A percentile compares a stretch with the other conserved stretches of the same genome.
phyloP scores from a whole-genome alignment of 1,284 basidiomycete genomes.

The Moniliella sp. region DNA sequence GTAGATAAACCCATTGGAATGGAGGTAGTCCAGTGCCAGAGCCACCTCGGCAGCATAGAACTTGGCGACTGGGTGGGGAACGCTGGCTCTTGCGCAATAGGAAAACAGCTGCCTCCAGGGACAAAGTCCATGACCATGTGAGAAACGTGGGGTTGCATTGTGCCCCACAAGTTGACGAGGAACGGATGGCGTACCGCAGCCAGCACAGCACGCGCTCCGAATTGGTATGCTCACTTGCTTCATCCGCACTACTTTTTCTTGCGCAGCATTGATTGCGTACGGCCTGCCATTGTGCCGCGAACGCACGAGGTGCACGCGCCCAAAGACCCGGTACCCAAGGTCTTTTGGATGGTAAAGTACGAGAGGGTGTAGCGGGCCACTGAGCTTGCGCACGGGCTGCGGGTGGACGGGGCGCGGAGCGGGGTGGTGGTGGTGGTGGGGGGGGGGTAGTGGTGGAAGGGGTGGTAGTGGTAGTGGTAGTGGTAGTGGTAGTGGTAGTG shows the following conservation, averaged over 20 bases:
- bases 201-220: slow-evolving; percentile 40
- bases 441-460: too few relatives aligned
- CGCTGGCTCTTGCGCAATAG: slow-evolving; percentile 42
- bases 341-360: too few relatives aligned
- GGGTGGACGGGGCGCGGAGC: too few relatives aligned
- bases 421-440: too few relatives aligned
- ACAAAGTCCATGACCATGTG: slow-evolving; percentile 40
- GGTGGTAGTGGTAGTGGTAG: too few relatives aligned
- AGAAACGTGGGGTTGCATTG: slow-evolving; percentile 37
- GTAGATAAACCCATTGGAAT: slow-evolving; percentile 76
- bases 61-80: slow-evolving; percentile 94
- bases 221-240: slow-evolving; percentile 43
- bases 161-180: slow-evolving; percentile 13
- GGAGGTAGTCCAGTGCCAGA: slow-evolving; percentile 80
- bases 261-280: slow-evolving; percentile 40
- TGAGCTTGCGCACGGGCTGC: too few relatives aligned
- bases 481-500: too few relatives aligned
- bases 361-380: too few relatives aligned
- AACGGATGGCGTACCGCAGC: slow-evolving; percentile 20
- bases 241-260: slow-evolving; percentile 40
- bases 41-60: slow-evolving; percentile 97
- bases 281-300: too few relatives aligned
- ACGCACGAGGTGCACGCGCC: neutral
- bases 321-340: too few relatives aligned
- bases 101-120: slow-evolving; percentile 79